A percentile compares a stretch with the other conserved stretches of the same genome.
These are phyloP conservation scores for Clonostachys byssicola DNA, from an alignment of 2,329 filamentous ascomycete genomes.

Conservation along the genomic window DNA sequence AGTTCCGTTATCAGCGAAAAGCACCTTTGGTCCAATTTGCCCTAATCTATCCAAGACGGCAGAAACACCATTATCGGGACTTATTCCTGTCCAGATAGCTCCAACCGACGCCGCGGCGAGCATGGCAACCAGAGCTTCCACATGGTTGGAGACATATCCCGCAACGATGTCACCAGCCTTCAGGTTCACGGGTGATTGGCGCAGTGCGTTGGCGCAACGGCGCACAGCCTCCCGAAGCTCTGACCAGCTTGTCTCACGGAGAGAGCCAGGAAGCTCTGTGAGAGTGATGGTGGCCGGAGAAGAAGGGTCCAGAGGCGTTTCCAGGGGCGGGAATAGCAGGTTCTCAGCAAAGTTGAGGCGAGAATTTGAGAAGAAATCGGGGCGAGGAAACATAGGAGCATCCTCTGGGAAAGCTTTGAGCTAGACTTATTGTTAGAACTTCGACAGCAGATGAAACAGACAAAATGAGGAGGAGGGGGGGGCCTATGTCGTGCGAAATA, in stretches of 20 bases:
- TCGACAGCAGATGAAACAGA: no score
- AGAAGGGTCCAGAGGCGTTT: conserved; percentile 40
- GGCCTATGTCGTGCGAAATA: no score
- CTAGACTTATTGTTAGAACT: neutral
- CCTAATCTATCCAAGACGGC: conserved; percentile 83
- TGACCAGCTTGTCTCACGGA: conserved; percentile 62
- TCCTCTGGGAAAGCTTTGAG: conserved; percentile 56
- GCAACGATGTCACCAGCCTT: conserved; percentile 51
- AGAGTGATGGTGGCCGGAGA: conserved; percentile 72
- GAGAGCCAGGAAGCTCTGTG: conserved; percentile 64
- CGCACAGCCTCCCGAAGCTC: conserved; percentile 76
- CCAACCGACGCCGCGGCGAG: conserved; percentile 78
- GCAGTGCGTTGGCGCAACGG: conserved; percentile 66
- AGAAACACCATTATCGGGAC: conserved; percentile 86
- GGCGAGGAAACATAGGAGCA: conserved; percentile 78
- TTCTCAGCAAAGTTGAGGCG: conserved; percentile 94
- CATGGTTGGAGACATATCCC: conserved; percentile 85
- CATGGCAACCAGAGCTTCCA: conserved; percentile 83
- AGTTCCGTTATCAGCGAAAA: conserved; percentile 85
- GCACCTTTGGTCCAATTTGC: conserved; percentile 77
- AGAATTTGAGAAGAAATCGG: conserved; percentile 76
- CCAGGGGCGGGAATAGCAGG: conserved; percentile 68
- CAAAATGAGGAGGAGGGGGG: no score
- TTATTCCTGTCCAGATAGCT: conserved; percentile 89
- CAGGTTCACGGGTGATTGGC: conserved; percentile 54